Conservation (phyloP, 352 stramenopile species). For the Phytophthora idaei region DNA sequence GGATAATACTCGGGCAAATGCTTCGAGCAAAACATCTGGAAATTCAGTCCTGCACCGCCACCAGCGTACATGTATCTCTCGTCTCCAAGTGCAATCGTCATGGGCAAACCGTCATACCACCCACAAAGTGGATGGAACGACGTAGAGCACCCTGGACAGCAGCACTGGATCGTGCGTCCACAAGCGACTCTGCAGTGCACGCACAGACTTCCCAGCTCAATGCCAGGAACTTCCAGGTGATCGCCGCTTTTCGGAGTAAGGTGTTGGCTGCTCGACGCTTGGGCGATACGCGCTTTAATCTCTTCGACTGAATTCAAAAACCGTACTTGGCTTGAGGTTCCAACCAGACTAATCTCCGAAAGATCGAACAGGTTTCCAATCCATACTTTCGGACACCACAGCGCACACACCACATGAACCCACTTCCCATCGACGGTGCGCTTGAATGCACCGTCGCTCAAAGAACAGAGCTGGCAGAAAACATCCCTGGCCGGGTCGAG, state of each 20-base stretch:
- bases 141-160: conserved; percentile 49
- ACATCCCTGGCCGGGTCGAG: conserved; percentile 58
- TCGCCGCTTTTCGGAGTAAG: conserved; percentile 15
- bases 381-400: conserved; percentile 89
- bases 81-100: conserved; percentile 60
- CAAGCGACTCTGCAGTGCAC: conserved; percentile 78
- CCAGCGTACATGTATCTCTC: conserved; percentile 72
- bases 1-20: conserved; percentile 64
- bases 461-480: conserved; percentile 88
- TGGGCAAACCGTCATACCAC: conserved; percentile 84
- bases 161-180: conserved; percentile 75
- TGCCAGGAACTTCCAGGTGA: conserved; percentile 15
- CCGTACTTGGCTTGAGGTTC: conserved; percentile 40
- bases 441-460: conserved; percentile 88
- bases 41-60: conserved; percentile 73
- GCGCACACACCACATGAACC: conserved; percentile 89
- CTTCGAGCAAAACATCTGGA: conserved; percentile 62
- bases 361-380: conserved; percentile 84
- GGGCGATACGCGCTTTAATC: conserved; percentile 47
- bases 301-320: conserved; percentile 70
- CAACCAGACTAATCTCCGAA: conserved; percentile 76
- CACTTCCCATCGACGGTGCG: conserved; percentile 85
- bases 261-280: conserved; percentile 21
- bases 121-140: conserved; percentile 88
- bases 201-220: conserved; percentile 55